These are phyloP conservation scores for Ceratobasidium theobromae DNA, from an alignment of 1,284 basidiomycete genomes.

Conservation along the genomic window DNA sequence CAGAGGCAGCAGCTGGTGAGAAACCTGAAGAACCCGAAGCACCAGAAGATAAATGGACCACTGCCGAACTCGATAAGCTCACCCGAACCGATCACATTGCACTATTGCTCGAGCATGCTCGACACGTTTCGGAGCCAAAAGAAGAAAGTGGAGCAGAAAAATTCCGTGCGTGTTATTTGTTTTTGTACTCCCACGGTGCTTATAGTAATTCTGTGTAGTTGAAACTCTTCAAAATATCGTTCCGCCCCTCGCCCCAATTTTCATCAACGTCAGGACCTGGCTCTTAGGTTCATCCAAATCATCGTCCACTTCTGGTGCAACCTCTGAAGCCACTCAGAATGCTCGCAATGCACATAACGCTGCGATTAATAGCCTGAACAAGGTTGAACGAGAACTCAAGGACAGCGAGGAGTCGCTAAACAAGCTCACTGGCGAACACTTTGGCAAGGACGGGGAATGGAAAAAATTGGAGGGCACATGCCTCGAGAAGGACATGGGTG, in stretches of 20 bases:
- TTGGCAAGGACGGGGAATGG: conserved; percentile 88
- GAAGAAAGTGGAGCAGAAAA: conserved; percentile 45
- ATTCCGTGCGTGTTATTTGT: conserved; percentile 51
- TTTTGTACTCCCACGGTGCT: not conserved
- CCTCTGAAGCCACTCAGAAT: conserved; percentile 39
- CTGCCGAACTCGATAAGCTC: conserved; percentile 63
- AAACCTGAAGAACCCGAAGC: conserved; percentile 58
- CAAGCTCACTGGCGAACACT: conserved; percentile 63
- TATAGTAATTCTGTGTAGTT: conserved; percentile 53
- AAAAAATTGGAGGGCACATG: conserved; percentile 89
- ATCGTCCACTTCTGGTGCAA: conserved; percentile 8
- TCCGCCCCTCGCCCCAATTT: conserved; percentile 74
- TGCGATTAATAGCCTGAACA: conserved; percentile 50
- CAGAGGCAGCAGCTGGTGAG: conserved; percentile 53
- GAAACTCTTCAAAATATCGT: conserved; percentile 83
- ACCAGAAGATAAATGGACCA: conserved; percentile 42
- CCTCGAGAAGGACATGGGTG: conserved; percentile 80
- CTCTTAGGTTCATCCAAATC: conserved; percentile 43
- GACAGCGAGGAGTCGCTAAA: conserved; percentile 52
- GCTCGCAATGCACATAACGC: conserved; percentile 59
- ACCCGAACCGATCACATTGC: conserved; percentile 71
- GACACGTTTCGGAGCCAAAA: conserved; percentile 49
- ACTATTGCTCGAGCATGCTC: conserved; percentile 73
- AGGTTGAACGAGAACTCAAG: conserved; percentile 55
- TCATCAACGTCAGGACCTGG: conserved; percentile 69